These are phyloP conservation scores for Magnaporthiopsis rhizophila DNA, from an alignment of 2,329 filamentous ascomycete species.

Conservation along the genomic window DNA sequence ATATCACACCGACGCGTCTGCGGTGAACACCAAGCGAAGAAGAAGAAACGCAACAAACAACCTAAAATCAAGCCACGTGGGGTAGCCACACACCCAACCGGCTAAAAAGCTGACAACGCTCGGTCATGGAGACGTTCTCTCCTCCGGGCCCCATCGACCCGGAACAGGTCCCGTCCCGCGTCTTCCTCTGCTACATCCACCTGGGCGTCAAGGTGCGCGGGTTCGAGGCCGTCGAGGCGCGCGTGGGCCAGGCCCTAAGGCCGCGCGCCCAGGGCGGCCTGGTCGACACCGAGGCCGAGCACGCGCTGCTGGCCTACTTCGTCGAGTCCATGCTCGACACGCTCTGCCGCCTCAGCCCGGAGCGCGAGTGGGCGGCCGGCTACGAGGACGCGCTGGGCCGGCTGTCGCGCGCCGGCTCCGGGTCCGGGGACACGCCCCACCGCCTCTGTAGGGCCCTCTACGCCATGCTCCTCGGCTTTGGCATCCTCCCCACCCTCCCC, in stretches of 20 bases:
- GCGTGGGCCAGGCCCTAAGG: neutral
- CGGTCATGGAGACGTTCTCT: neutral
- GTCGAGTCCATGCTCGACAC: slow-evolving; percentile 1
- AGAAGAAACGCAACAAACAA: neutral
- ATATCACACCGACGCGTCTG: neutral
- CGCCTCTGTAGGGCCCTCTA: neutral
- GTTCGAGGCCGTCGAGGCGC: neutral
- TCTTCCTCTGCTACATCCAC: slow-evolving; percentile 6
- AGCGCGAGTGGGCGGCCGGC: neutral
- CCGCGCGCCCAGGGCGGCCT: neutral
- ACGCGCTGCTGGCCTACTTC: slow-evolving; percentile 1
- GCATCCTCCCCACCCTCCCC: neutral
- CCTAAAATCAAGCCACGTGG: neutral
- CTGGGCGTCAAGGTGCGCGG: slow-evolving; percentile 2
- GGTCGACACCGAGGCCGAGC: neutral
- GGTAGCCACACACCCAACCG: neutral
- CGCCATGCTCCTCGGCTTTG: slow-evolving; percentile 1
- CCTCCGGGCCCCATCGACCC: neutral
- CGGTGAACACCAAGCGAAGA: neutral
- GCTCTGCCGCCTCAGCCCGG: slow-evolving; percentile 1
- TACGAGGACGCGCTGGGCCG: slow-evolving; percentile 3
- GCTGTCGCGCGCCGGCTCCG: neutral
- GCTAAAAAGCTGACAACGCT: neutral
- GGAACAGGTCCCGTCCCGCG: neutral
- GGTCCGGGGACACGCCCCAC: neutral